Percentiles rank a stretch among this genome's conserved stretches.
Evolutionary conservation across 768 basidiomycete genomes (phyloP).

Genomic region (Hydnomerulius pinastri): DNA sequence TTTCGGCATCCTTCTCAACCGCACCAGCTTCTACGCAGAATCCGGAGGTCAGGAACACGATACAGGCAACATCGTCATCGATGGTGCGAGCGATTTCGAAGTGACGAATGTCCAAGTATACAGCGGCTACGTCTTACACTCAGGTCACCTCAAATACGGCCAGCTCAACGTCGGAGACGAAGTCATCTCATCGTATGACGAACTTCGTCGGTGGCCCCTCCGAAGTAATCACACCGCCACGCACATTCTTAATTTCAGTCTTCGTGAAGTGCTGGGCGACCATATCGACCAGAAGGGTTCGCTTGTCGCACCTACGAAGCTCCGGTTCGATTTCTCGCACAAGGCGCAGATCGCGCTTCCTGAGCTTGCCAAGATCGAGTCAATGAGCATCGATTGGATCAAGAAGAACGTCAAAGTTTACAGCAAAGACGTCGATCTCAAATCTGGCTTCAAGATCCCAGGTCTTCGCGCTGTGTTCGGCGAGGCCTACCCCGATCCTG

Average conservation of each 20-base stretch:
- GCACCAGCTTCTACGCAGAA: conserved; percentile 96
- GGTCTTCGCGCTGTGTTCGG: conserved; percentile 97
- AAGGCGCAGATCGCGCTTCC: conserved; percentile 78
- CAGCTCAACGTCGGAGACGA: conserved; percentile 73
- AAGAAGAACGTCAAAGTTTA: conserved; percentile 85
- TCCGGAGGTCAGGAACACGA: conserved; percentile 97
- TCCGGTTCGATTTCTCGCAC: conserved; percentile 99
- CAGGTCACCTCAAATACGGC: conserved; percentile 89
- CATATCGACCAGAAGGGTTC: conserved; percentile 99
- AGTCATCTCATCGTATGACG: conserved; percentile 90
- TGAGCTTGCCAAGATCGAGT: conserved; percentile 83
- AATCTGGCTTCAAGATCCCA: conserved; percentile 82
- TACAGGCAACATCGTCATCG: conserved; percentile 92
- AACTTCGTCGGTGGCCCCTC: conserved; percentile 94
- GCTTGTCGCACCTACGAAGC: conserved; percentile 91
- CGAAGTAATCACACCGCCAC: conserved; percentile 99
- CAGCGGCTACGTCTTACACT: conserved; percentile 95
- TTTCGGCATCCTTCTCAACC: conserved; percentile 89
- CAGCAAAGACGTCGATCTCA: conserved; percentile 81
- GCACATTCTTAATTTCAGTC: conserved; percentile 92
- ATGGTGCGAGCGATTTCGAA: conserved; percentile 88
- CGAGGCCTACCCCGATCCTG: conserved; percentile 96
- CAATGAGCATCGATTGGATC: conserved; percentile 87
- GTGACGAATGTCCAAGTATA: conserved; percentile 93
- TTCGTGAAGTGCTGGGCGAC: conserved; percentile 94